Evolutionary conservation across 2,329 filamentous ascomycete species (phyloP).

Genomic region (Venturiaceae sp.): DNA sequence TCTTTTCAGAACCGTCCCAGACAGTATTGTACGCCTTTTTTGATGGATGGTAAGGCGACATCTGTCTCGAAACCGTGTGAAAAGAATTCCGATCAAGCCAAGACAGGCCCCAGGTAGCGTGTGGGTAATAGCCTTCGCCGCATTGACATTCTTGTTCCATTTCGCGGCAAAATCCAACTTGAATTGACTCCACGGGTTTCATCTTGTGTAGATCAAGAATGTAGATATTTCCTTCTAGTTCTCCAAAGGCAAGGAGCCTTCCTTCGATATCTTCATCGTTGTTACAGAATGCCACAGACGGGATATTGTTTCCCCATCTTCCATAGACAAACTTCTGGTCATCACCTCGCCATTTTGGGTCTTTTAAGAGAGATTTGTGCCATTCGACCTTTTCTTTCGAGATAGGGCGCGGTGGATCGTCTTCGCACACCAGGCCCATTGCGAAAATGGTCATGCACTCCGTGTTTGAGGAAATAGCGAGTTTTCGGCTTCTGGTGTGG

Average conservation of each 20-base stretch:
- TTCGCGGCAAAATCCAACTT: neutral
- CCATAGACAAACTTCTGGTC: neutral
- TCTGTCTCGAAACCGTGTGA: neutral
- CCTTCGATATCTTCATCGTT: conserved; percentile 35
- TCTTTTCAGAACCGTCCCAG: neutral
- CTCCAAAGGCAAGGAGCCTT: conserved; percentile 47
- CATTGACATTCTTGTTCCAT: neutral
- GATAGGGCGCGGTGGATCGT: no score
- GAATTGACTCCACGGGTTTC: neutral
- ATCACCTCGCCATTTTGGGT: neutral
- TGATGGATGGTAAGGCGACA: neutral
- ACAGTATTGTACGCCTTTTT: neutral
- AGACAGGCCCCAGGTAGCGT: conserved; percentile 6
- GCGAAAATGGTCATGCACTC: conserved; percentile 48
- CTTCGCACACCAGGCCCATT: conserved; percentile 42
- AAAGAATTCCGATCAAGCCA: conserved; percentile 5
- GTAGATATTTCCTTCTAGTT: conserved; percentile 41
- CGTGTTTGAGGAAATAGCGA: conserved; percentile 77
- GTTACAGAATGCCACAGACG: conserved; percentile 49
- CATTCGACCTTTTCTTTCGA: neutral
- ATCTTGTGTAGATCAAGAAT: conserved; percentile 34
- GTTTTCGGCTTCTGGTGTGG: conserved; percentile 69
- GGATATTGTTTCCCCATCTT: conserved; percentile 38
- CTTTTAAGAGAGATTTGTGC: no score
- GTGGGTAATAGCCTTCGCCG: neutral